Evolutionary conservation across 1,139 yeast genomes (phyloP).

Genomic region (Scheffersomyces segobiensis): DNA sequence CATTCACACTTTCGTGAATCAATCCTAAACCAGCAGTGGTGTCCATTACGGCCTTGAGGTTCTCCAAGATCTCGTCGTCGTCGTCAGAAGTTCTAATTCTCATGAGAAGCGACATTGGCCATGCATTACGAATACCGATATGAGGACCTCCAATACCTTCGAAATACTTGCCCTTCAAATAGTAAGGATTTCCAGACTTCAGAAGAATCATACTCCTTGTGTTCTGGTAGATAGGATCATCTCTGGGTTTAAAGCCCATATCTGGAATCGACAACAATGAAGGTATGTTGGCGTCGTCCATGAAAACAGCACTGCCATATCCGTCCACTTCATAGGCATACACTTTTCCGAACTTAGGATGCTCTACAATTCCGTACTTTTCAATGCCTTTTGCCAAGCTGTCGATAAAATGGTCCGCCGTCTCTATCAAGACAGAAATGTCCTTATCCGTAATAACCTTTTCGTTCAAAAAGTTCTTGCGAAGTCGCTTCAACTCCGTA

Average conservation of each 20-base stretch:
- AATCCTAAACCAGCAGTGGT: conserved; percentile 76
- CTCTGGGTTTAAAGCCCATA: conserved; percentile 57
- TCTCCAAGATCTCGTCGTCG: conserved; percentile 61
- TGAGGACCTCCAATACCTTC: conserved; percentile 92
- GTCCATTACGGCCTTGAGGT: conserved; percentile 52
- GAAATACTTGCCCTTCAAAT: conserved; percentile 57
- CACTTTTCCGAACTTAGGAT: conserved; percentile 71
- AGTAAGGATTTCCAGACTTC: conserved; percentile 77
- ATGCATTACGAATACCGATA: conserved; percentile 74
- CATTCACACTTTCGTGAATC: conserved; percentile 82
- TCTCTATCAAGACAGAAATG: conserved; percentile 12
- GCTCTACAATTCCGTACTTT: conserved; percentile 62
- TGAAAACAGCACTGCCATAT: conserved; percentile 67
- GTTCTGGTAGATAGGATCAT: conserved; percentile 67
- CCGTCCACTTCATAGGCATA: conserved; percentile 92
- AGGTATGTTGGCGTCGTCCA: conserved; percentile 94
- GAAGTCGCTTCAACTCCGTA: conserved; percentile 54
- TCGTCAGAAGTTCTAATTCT: conserved; percentile 73
- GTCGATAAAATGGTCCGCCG: conserved; percentile 36
- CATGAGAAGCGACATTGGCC: conserved; percentile 86
- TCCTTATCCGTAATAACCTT: conserved; percentile 8
- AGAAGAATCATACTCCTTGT: conserved; percentile 77
- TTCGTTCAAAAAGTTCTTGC: conserved; percentile 19
- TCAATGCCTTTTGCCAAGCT: conserved; percentile 58
- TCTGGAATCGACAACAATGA: conserved; percentile 81